Base-by-base conservation (phyloP, 2,329 filamentous ascomycete genomes). In the Epichloe bromicola region DNA sequence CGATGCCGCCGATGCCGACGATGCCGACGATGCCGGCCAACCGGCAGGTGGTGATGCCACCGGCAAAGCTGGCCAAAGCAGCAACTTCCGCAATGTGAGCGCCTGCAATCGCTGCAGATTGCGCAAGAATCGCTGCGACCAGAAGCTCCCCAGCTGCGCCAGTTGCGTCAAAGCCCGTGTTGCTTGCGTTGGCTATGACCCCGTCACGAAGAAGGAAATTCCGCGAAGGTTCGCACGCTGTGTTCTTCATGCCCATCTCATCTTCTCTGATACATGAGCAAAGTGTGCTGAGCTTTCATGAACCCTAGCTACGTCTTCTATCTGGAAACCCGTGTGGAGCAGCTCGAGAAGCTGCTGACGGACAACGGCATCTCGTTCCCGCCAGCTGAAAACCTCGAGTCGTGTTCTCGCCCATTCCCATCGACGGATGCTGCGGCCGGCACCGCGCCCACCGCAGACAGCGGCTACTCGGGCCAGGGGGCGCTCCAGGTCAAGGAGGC, bases 161-260 rank as follows among this genome's bases (percentile, higher is more conserved):
- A 88, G 87, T 59, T 97, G 91, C 69, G 88, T 90, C 65, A 96
- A 96, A 71, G 90, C 87, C n/a, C 79, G 80, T 53, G 87, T 94
- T 44, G 84, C 86, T 58, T 97, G 93, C 66, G 88, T 96, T 48
- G 91, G 91, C 55, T 96, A 95, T 67, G 91, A 97, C 65, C 90
- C 91, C 36, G 95, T 96, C 62, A 95, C 88, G 23, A 96, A 96
- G 74, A 83, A 87, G 63, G 89, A 96, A 69, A 95, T 97, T 53
- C 91, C 91, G 47, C 80, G 90, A 68, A 89, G 84, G 73, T 95
- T 83, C 71, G 85, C 85, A 53, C 43, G 40, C 44, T 84, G 80
- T 68, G 11, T 30, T 3, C 3, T 8, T 14, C 23, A 30, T 8
- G 26, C 26, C 26, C 26, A 8, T 30, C 26, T 30, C 26, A 10